A percentile compares a stretch with the other conserved stretches of the same genome.
These are phyloP conservation scores for Trametes maxima DNA, from an alignment of 768 basidiomycete species.

Conservation along the genomic window DNA sequence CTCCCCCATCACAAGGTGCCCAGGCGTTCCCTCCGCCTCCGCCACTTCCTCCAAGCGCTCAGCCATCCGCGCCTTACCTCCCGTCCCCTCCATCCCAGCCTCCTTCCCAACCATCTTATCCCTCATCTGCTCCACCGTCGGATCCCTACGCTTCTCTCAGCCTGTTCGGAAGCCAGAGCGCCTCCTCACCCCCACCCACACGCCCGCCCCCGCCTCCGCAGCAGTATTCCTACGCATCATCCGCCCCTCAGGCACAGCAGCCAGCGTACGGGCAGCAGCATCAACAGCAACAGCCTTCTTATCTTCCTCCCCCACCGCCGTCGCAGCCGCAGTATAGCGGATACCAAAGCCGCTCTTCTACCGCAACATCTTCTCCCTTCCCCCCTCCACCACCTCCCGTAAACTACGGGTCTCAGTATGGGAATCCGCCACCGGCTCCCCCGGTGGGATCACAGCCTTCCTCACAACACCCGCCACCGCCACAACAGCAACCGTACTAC, in stretches of 20 bases:
- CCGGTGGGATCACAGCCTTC: neutral
- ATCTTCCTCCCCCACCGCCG: conserved; percentile 26
- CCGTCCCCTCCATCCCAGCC: conserved; percentile 24
- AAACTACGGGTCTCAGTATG: conserved; percentile 6
- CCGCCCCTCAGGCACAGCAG: conserved; percentile 23
- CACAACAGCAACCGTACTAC: conserved; percentile 21
- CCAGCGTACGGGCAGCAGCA: conserved; percentile 25
- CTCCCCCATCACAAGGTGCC: conserved; percentile 5
- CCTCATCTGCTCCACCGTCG: conserved; percentile 21
- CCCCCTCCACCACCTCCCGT: conserved; percentile 19
- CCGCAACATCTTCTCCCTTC: neutral
- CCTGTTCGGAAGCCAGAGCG: conserved; percentile 21
- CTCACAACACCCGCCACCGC: conserved; percentile 6
- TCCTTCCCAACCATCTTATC: conserved; percentile 20
- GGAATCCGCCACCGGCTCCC: conserved; percentile 7
- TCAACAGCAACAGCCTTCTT: conserved; percentile 27
- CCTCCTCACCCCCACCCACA: conserved; percentile 19
- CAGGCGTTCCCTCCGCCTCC: conserved; percentile 21
- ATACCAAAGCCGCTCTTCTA: conserved; percentile 13
- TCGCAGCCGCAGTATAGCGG: conserved; percentile 23
- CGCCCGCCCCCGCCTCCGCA: conserved; percentile 24
- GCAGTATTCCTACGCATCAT: conserved; percentile 15
- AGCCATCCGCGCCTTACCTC: conserved; percentile 19
- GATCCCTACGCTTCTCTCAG: conserved; percentile 31
- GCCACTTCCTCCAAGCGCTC: conserved; percentile 19